Evolutionary conservation across 495 filamentous ascomycete genomes (phyloP), one percentile per base, ranked within the genome.

Genomic region (Aspergillus coremiiformis): DNA sequence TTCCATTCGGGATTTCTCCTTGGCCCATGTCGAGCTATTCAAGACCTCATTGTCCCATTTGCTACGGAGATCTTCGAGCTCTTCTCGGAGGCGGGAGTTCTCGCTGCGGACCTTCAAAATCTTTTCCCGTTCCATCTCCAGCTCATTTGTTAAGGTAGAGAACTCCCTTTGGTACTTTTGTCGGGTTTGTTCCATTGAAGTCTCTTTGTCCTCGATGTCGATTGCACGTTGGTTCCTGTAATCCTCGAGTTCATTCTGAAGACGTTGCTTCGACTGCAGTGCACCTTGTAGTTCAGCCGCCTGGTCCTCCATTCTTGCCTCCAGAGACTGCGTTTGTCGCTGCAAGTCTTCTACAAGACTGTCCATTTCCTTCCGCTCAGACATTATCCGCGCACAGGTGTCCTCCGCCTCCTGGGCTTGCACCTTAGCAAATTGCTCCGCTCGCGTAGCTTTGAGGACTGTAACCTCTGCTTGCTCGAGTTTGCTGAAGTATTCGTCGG

Each of bases 41-140:
- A 98, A 83, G 17, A 97, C 90, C 68, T 98, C 93, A 60, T 98
- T 87, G 63, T 98, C 94, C 94, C 94, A 98, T 66, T 96, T 97
- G 53, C 84, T 89, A 44, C 93, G 85, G 19, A 97, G 83, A 56
- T 95, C 89, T 56, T 98, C 93, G 14, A 97, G 79, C 64, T 98
- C 93, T 61, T 97, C 93, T 4, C 94, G 83, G 42, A 98, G 77
- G 23, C 88, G 80, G 10, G 84, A 72, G 54, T 82, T 86, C 62
- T 89, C 84, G 9, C 75, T 73, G 26, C 85, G 79, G 19, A 79
- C 82, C 49, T 80, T 77, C 44, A 88, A 78, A 4, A 87, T 72
- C 52, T 91, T 92, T 62, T 97, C 94, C 21, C 93, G 83, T 53
- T 95, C 89, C 58, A 96, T 81, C 63, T 97, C 91, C 6, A 98